These are phyloP conservation scores for Salix brachista DNA, from an alignment of 345 rosid genomes.

Conservation along the genomic window DNA sequence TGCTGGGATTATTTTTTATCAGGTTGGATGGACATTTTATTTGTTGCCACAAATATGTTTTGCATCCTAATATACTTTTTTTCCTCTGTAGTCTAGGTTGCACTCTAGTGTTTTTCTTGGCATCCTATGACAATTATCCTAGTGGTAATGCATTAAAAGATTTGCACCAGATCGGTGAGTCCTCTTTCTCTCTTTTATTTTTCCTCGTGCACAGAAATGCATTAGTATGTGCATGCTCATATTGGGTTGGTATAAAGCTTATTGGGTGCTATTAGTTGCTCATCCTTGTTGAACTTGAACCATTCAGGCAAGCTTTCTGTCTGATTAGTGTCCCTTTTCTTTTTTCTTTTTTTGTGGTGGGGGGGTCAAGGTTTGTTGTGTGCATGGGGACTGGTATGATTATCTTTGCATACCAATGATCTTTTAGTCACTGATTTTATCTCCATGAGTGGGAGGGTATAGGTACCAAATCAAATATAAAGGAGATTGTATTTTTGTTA, in stretches of 20 bases:
- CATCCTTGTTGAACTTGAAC: background rate
- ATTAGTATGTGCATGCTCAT: background rate
- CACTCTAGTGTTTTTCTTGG: conserved; percentile 65
- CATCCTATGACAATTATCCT: conserved; percentile 86
- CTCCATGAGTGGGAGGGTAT: background rate
- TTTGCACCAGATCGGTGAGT: conserved; percentile 74
- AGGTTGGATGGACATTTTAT: conserved; percentile 44
- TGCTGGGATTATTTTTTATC: conserved; percentile 58
- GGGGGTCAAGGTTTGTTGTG: too few relatives aligned
- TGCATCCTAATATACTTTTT: conserved; percentile 19
- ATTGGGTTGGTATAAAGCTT: background rate
- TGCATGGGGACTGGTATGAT: too few relatives aligned
- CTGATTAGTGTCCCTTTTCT: background rate
- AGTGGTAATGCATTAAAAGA: conserved; percentile 78
- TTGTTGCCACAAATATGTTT: background rate
- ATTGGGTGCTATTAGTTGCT: too few relatives aligned
- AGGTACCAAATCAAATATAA: background rate
- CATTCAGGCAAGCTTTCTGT: background rate
- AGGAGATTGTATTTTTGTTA: background rate
- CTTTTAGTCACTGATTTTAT: background rate
- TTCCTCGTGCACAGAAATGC: background rate
- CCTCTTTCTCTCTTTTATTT: conserved; percentile 12
- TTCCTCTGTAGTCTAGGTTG: conserved; percentile 76
- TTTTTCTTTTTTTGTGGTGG: too few relatives aligned
- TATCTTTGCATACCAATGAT: background rate